These are phyloP conservation scores for Lentinula edodes DNA, from an alignment of 768 basidiomycete species.

Conservation along the genomic window DNA sequence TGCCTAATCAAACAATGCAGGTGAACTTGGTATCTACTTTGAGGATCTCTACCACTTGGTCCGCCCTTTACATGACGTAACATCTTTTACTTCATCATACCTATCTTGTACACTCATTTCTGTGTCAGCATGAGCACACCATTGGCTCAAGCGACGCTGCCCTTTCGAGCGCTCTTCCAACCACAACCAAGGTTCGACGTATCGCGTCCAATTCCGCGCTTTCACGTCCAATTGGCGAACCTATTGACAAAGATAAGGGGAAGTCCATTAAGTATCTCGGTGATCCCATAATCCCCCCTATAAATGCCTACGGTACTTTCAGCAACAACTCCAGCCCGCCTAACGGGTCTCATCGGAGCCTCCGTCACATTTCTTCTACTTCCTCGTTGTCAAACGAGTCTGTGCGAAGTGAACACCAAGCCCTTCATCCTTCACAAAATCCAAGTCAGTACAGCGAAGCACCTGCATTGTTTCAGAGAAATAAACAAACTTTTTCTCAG, in stretches of 20 bases:
- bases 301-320: slow-evolving; percentile 10
- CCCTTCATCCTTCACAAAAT: slow-evolving; percentile 6
- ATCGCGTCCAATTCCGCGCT: slow-evolving; percentile 9
- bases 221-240: background rate
- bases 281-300: background rate
- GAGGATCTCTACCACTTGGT: slow-evolving; percentile 57
- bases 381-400: background rate
- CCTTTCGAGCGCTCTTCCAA: background rate
- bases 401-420: slow-evolving; percentile 1
- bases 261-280: background rate
- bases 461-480: background rate
- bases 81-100: background rate
- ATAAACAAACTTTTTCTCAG: background rate
- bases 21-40: slow-evolving; percentile 57
- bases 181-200: slow-evolving; percentile 1
- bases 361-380: background rate
- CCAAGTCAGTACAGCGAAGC: background rate
- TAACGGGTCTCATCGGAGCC: background rate
- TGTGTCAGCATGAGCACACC: slow-evolving; percentile 8
- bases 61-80: slow-evolving; percentile 49
- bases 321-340: background rate
- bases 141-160: slow-evolving; percentile 5
- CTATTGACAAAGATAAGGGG: background rate
- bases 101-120: background rate
- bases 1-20: slow-evolving; percentile 17